Evolutionary conservation across 2,329 filamentous ascomycete genomes (phyloP).

Genomic region (Coniochaeta ligniaria): DNA sequence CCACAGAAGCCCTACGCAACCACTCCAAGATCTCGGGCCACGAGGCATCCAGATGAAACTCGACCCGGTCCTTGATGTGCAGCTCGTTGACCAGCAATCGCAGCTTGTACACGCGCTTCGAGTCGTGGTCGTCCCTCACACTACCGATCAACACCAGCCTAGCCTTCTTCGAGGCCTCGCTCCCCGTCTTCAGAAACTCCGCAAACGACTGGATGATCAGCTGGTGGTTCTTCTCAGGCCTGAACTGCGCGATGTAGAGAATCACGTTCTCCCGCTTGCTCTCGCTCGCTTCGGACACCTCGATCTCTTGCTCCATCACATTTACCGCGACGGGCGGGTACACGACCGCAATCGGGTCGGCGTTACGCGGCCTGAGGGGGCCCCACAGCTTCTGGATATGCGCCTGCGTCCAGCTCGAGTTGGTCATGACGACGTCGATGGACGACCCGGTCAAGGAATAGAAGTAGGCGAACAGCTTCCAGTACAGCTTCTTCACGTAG

Average conservation of each 20-base stretch:
- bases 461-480: slow-evolving; percentile 73
- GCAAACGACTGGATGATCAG: slow-evolving; percentile 82
- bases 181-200: slow-evolving; percentile 56
- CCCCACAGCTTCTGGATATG: slow-evolving; percentile 82
- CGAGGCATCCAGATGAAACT: slow-evolving; percentile 83
- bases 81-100: slow-evolving; percentile 82
- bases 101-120: slow-evolving; percentile 80
- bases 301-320: slow-evolving; percentile 69
- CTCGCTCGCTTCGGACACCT: slow-evolving; percentile 64
- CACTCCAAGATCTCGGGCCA: slow-evolving; percentile 83
- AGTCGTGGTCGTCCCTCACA: slow-evolving; percentile 77
- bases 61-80: slow-evolving; percentile 72
- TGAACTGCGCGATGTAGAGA: slow-evolving; percentile 94
- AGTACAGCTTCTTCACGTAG: slow-evolving; percentile 70
- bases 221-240: slow-evolving; percentile 93
- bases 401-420: slow-evolving; percentile 86
- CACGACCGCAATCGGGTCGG: slow-evolving; percentile 61
- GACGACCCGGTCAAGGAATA: slow-evolving; percentile 79
- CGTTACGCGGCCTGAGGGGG: slow-evolving; percentile 35
- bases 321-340: slow-evolving; percentile 90
- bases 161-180: slow-evolving; percentile 44
- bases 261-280: slow-evolving; percentile 62
- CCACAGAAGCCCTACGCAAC: slow-evolving; percentile 69
- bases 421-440: slow-evolving; percentile 94
- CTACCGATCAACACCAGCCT: slow-evolving; percentile 82